A percentile compares a stretch with the other conserved stretches of the same genome.
These are phyloP conservation scores for Tylopilus vinaceipallidus DNA, from an alignment of 768 basidiomycete genomes.

Conservation along the genomic window DNA sequence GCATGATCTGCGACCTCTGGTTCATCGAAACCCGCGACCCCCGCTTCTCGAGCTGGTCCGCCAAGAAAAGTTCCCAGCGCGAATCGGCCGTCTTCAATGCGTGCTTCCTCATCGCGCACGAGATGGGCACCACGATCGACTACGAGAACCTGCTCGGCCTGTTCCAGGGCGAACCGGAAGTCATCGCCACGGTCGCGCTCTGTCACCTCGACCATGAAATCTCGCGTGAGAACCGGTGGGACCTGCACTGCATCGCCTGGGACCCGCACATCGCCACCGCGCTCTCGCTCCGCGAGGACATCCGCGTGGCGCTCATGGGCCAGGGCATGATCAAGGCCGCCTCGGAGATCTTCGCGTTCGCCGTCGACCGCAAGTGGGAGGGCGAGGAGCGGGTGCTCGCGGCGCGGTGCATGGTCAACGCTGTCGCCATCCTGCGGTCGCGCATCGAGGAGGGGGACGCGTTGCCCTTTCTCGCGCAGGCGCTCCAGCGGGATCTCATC, in stretches of 20 bases:
- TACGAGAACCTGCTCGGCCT: slow-evolving; percentile 23
- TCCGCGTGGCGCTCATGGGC: slow-evolving; percentile 19
- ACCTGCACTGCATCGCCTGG: slow-evolving; percentile 28
- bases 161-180: slow-evolving; percentile 19
- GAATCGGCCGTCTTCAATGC: slow-evolving; percentile 31
- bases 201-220: slow-evolving; percentile 28
- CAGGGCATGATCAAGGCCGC: slow-evolving; percentile 25
- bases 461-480: slow-evolving; percentile 25
- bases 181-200: slow-evolving; percentile 20
- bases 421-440: slow-evolving; percentile 13
- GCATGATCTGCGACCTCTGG: slow-evolving; percentile 29
- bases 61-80: slow-evolving; percentile 15
- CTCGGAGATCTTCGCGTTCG: slow-evolving; percentile 20
- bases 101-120: slow-evolving; percentile 27
- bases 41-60: slow-evolving; percentile 23
- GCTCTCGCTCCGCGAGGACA: slow-evolving; percentile 17
- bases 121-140: slow-evolving; percentile 16
- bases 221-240: slow-evolving; percentile 12
- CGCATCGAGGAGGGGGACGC: slow-evolving; percentile 27
- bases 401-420: slow-evolving; percentile 23
- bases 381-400: slow-evolving; percentile 12
- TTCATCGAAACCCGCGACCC: slow-evolving; percentile 25
- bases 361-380: slow-evolving; percentile 17
- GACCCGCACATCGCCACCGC: slow-evolving; percentile 28
- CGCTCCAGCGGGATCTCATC: slow-evolving; percentile 20